Percentiles rank a stretch among this genome's conserved stretches.
These are phyloP conservation scores for Cydonia oblonga DNA, from an alignment of 331 rosid genomes.

Conservation along the genomic window DNA sequence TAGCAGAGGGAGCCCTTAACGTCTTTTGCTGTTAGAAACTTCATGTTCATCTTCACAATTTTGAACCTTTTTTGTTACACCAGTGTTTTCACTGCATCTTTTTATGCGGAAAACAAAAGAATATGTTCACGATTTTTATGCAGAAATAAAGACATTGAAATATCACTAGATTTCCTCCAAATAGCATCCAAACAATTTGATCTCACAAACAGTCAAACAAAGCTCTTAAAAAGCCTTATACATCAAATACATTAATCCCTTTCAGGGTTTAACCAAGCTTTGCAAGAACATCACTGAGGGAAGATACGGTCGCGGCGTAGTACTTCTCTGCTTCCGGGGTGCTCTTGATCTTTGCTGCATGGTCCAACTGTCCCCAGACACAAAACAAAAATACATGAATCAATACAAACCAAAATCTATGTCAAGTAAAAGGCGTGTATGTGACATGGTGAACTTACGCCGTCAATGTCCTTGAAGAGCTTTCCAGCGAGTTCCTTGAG, in stretches of 20 bases:
- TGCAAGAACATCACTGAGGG: conserved; percentile 68
- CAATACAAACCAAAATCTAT: neutral
- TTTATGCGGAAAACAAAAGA: neutral
- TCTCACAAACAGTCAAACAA: conserved; percentile 30
- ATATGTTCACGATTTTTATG: neutral
- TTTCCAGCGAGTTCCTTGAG: conserved; percentile 76
- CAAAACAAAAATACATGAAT: neutral
- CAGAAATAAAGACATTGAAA: too few species aligned
- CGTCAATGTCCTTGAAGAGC: conserved; percentile 64
- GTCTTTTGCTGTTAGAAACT: neutral
- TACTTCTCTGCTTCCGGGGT: conserved; percentile 78
- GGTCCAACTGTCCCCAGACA: conserved; percentile 54
- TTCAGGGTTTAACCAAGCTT: conserved; percentile 53
- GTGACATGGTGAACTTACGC: conserved; percentile 34
- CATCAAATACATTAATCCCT: conserved; percentile 22
- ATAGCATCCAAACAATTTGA: conserved; percentile 28
- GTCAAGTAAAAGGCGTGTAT: neutral
- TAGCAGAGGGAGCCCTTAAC: neutral
- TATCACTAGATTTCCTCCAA: conserved; percentile 20
- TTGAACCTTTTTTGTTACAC: too few species aligned
- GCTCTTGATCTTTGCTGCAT: conserved; percentile 93
- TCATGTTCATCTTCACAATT: neutral
- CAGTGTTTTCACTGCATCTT: neutral
- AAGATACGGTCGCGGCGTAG: conserved; percentile 62
- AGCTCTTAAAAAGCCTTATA: conserved; percentile 20